These are phyloP conservation scores for Boletus reticuloceps DNA, from an alignment of 768 basidiomycete genomes.

Conservation along the genomic window DNA sequence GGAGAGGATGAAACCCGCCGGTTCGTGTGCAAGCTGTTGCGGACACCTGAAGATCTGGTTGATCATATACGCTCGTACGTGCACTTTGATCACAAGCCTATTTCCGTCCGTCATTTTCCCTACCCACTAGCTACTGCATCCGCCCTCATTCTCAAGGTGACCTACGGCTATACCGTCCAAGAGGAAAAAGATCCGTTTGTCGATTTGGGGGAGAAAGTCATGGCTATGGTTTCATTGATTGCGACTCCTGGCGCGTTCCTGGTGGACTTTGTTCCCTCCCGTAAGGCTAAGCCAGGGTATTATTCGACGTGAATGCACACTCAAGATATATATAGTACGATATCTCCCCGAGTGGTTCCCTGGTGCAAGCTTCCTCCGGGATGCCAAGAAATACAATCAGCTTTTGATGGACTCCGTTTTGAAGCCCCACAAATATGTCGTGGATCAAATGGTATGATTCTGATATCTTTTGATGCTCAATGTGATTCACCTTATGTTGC, in stretches of 20 bases:
- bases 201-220: conserved; percentile 23
- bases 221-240: conserved; percentile 12
- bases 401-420: conserved; percentile 39
- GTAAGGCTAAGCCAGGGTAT: conserved; percentile 2
- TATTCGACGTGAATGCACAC: neutral
- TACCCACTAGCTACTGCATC: conserved; percentile 6
- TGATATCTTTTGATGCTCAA: neutral
- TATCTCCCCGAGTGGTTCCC: conserved; percentile 36
- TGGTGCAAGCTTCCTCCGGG: conserved; percentile 33
- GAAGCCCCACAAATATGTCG: conserved; percentile 43
- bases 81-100: neutral
- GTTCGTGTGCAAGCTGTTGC: conserved; percentile 18
- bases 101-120: neutral
- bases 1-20: conserved; percentile 16
- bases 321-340: conserved; percentile 13
- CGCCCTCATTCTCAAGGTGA: conserved; percentile 36
- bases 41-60: conserved; percentile 13
- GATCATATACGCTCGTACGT: conserved; percentile 24
- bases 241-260: conserved; percentile 12
- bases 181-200: conserved; percentile 37
- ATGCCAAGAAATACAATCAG: conserved; percentile 24
- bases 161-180: conserved; percentile 40
- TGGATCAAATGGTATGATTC: conserved; percentile 42
- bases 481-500: neutral
- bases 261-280: conserved; percentile 20